Evolutionary conservation across 495 filamentous ascomycete genomes (phyloP), one percentile per base, ranked within the genome.

Genomic region (Daldinia decipiens): DNA sequence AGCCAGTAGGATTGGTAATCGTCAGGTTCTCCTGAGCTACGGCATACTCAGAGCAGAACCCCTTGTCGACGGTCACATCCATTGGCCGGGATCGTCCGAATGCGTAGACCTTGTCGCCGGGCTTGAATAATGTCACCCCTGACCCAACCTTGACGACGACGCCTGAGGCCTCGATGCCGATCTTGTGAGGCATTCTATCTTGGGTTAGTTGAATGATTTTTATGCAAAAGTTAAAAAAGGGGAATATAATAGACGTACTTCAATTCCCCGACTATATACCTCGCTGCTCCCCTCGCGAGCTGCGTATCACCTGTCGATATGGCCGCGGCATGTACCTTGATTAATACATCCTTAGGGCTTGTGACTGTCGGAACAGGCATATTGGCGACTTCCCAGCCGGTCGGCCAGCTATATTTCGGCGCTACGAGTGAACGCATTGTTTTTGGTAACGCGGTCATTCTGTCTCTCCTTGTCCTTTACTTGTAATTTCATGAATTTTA

Each of bases 251-350:
- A 60, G 19, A 58, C 70, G 1, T 65, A 76, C 74, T 63, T 40
- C 32, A 62, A 26, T 0, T 59, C 61, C 6, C 68, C 63, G n/a
- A 73, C 11, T 4, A 79, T 3, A 17, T 73, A 58, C 27, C 55
- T 70, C 29, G 56, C 15, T 5, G 15, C 38, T 27, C 79, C 79
- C 0, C 64, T 68, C 3, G 84, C 81, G 32, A 84, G 70, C 63
- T 85, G 85, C 2, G 85, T 81, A 67, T 88, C 85, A 5, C 84
- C 79, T 0, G 85, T 83, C 55, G 82, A 79, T 55, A 88, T 74
- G 36, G 77, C 78, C 0, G 79, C 83, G 19, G 85, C 86, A 60
- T 86, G 77, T 7, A 87, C 78, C 57, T 79, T 80, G 68, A 89
- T 81, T 6, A 89, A 70, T 11, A 88, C 68, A 51, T 87, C 80